Evolutionary conservation across 345 rosid species (phyloP).

Genomic region (thale cress (Arabidopsis thaliana)): TAIR10.1 NC_003070.9:21022501-21023000

Average conservation of each 20-base stretch:
- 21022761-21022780: background rate
- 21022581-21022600: background rate
- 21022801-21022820: conserved; percentile 6
- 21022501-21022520: conserved; percentile 92
- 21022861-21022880: conserved; percentile 84
- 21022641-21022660: conserved; percentile 74
- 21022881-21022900: conserved; percentile 85
- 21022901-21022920: conserved; percentile 39
- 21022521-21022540: conserved; percentile 49
- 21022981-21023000: conserved; percentile 10
- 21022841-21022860: conserved; percentile 78
- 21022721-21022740: conserved; percentile 79
- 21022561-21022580: background rate
- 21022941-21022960: conserved; percentile 1
- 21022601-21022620: conserved; percentile 68
- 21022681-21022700: conserved; percentile 72
- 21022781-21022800: background rate
- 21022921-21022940: conserved; percentile 46
- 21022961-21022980: conserved; percentile 22
- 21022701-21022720: conserved; percentile 65
- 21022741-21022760: conserved; percentile 8
- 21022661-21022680: conserved; percentile 88
- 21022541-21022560: background rate
- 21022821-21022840: conserved; percentile 92
- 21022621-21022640: conserved; percentile 75